Conservation (phyloP, 208 protist species). For the Crithidia acanthocephali region DNA sequence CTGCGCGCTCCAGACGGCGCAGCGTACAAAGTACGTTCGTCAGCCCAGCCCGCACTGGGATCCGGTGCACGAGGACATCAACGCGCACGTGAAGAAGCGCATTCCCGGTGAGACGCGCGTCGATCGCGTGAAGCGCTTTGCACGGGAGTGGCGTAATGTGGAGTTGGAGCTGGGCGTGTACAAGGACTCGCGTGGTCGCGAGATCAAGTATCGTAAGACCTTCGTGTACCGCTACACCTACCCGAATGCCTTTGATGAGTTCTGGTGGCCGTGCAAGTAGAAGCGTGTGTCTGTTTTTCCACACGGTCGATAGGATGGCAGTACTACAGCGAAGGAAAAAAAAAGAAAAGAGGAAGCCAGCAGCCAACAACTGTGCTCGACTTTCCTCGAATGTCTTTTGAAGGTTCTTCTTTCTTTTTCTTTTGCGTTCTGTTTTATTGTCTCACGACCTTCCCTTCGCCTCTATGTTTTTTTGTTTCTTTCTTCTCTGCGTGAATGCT, state of each 20-base stretch:
- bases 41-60: conserved; percentile 88
- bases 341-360: conserved; percentile 1
- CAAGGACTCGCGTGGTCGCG: conserved; percentile 86
- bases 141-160: conserved; percentile 91
- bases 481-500: neutral
- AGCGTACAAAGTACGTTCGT: conserved; percentile 79
- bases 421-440: neutral
- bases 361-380: neutral
- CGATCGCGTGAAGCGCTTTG: conserved; percentile 87
- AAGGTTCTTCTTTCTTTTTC: neutral
- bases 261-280: conserved; percentile 91
- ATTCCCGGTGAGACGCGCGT: conserved; percentile 91
- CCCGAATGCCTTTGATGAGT: conserved; percentile 92
- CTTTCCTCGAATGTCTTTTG: neutral
- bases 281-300: neutral
- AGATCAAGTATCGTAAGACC: conserved; percentile 91
- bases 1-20: conserved; percentile 25
- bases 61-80: conserved; percentile 90
- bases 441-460: too few species aligned
- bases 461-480: neutral
- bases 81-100: conserved; percentile 91
- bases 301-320: too few species aligned
- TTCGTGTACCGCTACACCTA: conserved; percentile 93
- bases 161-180: conserved; percentile 89
- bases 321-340: too few species aligned